A percentile compares a stretch with the other conserved stretches of the same genome.
Conservation (phyloP, 352 stramenopile species). For the Phytophthora pini region DNA sequence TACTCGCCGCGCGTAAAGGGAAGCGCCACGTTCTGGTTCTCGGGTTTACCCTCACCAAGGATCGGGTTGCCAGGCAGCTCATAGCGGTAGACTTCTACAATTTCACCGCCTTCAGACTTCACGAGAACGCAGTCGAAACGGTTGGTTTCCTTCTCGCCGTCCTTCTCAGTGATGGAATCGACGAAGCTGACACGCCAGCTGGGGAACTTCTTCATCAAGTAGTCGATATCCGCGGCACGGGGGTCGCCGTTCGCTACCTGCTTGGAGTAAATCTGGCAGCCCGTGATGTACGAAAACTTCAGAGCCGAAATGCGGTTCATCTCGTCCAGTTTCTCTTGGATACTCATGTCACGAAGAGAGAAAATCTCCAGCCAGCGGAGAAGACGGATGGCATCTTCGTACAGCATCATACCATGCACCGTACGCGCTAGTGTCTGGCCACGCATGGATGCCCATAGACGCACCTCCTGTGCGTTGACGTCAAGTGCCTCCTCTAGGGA, state of each 20-base stretch:
- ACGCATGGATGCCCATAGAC: constrained; percentile 85
- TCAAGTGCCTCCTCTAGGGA: constrained; percentile 77
- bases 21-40: constrained; percentile 91
- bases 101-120: constrained; percentile 79
- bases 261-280: constrained; percentile 89
- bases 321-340: constrained; percentile 75
- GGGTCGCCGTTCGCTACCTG: constrained; percentile 78
- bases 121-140: constrained; percentile 84
- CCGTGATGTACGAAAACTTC: constrained; percentile 91
- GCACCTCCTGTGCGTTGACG: constrained; percentile 72
- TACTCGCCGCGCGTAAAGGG: constrained; percentile 89
- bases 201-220: constrained; percentile 88
- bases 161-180: constrained; percentile 62
- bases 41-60: constrained; percentile 86
- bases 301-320: constrained; percentile 88
- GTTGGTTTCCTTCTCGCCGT: constrained; percentile 39
- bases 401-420: constrained; percentile 91
- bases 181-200: constrained; percentile 91
- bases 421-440: constrained; percentile 89
- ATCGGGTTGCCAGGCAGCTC: constrained; percentile 90
- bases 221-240: constrained; percentile 90
- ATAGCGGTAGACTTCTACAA: constrained; percentile 90
- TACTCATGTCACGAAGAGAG: constrained; percentile 60
- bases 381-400: constrained; percentile 87
- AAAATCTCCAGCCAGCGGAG: constrained; percentile 87